A percentile compares a stretch with the other conserved stretches of the same genome.
Conservation (phyloP, 2,329 filamentous ascomycete genomes). For the Fusarium sacchari region DNA sequence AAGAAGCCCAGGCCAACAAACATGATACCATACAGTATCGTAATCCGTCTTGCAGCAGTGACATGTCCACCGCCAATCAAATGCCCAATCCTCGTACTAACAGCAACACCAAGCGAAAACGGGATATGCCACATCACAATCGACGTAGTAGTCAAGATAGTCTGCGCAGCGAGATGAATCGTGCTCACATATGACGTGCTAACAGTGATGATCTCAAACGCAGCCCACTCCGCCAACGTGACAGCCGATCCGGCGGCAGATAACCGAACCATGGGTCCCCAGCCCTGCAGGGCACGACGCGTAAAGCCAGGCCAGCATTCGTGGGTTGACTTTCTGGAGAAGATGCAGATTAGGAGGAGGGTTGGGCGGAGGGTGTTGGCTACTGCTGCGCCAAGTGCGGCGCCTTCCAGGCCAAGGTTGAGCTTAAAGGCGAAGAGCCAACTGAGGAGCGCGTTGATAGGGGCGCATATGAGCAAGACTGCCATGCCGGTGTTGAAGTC, state of each 20-base stretch:
- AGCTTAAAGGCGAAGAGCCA: constrained; percentile 58
- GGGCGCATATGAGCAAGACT: constrained; percentile 58
- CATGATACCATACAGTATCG: constrained; percentile 18
- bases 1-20: constrained; percentile 14
- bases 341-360: constrained; percentile 57
- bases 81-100: constrained; percentile 24
- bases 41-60: not conserved
- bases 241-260: constrained; percentile 53
- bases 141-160: constrained; percentile 53
- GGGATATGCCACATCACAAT: constrained; percentile 56
- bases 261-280: constrained; percentile 53
- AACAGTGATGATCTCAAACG: constrained; percentile 56
- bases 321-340: constrained; percentile 50
- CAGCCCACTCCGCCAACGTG: constrained; percentile 55
- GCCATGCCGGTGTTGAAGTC: constrained; percentile 61
- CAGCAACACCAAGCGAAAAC: constrained; percentile 54
- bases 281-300: constrained; percentile 48
- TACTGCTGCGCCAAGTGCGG: constrained; percentile 60
- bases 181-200: constrained; percentile 58
- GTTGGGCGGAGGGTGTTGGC: constrained; percentile 60
- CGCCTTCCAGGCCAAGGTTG: constrained; percentile 60
- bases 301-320: constrained; percentile 54
- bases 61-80: constrained; percentile 26
- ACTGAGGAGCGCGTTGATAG: constrained; percentile 59
- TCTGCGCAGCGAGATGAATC: constrained; percentile 54